Evolutionary conservation across 768 basidiomycete genomes (phyloP).

Genomic region (Vishniacozyma victoriae): DNA sequence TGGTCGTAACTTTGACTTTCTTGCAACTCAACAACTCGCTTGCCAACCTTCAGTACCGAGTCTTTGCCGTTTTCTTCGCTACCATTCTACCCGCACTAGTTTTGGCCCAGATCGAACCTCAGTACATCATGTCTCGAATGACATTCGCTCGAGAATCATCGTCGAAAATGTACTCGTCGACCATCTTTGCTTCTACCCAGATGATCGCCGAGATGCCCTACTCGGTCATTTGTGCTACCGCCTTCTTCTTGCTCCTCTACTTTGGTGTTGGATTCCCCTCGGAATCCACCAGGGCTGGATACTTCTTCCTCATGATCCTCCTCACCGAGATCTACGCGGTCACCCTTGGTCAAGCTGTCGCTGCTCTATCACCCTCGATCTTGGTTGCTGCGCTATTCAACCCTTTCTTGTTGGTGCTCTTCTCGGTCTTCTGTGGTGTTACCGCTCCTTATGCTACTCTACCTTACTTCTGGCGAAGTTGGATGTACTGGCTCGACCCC

Average conservation of each 20-base stretch:
- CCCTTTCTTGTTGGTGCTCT: conserved; percentile 61
- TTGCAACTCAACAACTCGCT: conserved; percentile 54
- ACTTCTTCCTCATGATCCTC: conserved; percentile 50
- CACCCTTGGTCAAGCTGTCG: conserved; percentile 60
- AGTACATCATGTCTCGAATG: conserved; percentile 68
- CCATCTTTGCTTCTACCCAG: conserved; percentile 77
- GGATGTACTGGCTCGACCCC: conserved; percentile 59
- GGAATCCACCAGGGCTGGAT: conserved; percentile 39
- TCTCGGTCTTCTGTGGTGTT: conserved; percentile 67
- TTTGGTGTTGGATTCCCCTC: conserved; percentile 45
- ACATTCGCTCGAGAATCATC: conserved; percentile 58
- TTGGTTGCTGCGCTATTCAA: conserved; percentile 75
- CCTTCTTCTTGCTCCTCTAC: conserved; percentile 61
- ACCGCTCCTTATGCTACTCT: conserved; percentile 49
- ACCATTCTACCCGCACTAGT: conserved; percentile 66
- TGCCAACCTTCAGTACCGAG: conserved; percentile 66
- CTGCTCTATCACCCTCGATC: conserved; percentile 68
- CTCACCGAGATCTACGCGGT: conserved; percentile 70
- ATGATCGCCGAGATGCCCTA: conserved; percentile 67
- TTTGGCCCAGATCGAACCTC: conserved; percentile 73
- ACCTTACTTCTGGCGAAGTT: conserved; percentile 65
- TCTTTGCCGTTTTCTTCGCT: conserved; percentile 61
- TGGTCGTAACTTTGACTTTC: conserved; percentile 66
- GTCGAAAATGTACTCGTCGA: conserved; percentile 77
- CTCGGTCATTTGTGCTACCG: conserved; percentile 58